Conservation (phyloP, 371 early-diverging fungal species). For the Circinella minor region DNA sequence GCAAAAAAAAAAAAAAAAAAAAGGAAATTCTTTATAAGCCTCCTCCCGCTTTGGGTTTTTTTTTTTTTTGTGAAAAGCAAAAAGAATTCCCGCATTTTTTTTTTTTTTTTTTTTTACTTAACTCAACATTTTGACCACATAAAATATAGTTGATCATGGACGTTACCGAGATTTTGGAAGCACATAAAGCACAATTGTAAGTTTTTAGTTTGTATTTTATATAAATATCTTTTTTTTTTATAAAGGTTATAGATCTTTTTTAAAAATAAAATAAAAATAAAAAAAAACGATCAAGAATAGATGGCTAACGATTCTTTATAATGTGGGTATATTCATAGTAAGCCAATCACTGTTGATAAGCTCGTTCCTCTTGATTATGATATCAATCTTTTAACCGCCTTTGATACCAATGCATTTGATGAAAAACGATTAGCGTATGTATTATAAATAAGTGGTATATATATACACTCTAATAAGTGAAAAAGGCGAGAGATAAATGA, state of each 20-base stretch:
- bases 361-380: constrained; percentile 87
- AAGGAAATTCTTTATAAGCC: neutral
- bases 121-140: constrained; percentile 2
- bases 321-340: constrained; percentile 32
- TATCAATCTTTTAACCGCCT: constrained; percentile 78
- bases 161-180: constrained; percentile 70
- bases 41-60: neutral
- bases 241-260: too few relatives aligned
- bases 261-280: too few relatives aligned
- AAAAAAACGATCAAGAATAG: too few relatives aligned
- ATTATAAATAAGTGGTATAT: neutral
- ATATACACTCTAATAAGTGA: too few relatives aligned
- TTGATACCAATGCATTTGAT: constrained; percentile 83
- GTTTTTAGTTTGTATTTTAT: constrained; percentile 11
- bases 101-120: constrained; percentile 3
- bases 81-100: neutral
- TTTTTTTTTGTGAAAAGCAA: neutral
- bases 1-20: too few relatives aligned
- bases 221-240: neutral
- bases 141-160: constrained; percentile 55
- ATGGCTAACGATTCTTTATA: too few relatives aligned
- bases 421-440: constrained; percentile 61
- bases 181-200: constrained; percentile 67
- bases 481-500: too few relatives aligned
- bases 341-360: constrained; percentile 70